phyloP scores from a whole-genome alignment of 2,329 filamentous ascomycete species.

The Chalaropsis ovoidea region DNA sequence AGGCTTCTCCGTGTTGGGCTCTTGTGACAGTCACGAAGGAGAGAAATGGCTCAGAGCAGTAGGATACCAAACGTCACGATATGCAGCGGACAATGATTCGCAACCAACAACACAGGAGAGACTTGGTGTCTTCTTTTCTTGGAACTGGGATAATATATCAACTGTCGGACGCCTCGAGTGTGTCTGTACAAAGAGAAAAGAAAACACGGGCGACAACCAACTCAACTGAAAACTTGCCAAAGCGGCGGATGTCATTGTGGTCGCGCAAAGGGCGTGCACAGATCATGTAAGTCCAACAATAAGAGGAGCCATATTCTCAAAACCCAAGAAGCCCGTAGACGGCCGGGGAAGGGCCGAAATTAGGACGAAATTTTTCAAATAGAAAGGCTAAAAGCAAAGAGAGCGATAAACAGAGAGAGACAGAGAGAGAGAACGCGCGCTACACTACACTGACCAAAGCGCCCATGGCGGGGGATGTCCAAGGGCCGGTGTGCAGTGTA shows the following conservation, averaged over 20 bases:
- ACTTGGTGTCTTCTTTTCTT: not conserved
- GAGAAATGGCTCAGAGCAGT: not conserved
- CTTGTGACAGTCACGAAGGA: not conserved
- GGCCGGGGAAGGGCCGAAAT: slow-evolving; percentile 15
- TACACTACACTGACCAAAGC: not conserved
- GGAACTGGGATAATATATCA: not conserved
- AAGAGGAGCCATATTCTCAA: slow-evolving; percentile 10
- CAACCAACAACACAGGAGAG: not conserved
- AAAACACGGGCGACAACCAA: not conserved
- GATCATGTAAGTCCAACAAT: slow-evolving; percentile 13
- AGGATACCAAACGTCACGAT: slow-evolving; percentile 8
- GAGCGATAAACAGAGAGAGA: not conserved
- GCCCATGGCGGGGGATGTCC: not conserved
- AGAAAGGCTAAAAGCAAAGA: not conserved
- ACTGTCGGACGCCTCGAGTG: not conserved
- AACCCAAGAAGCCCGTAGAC: slow-evolving; percentile 2
- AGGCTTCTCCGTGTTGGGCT: not conserved
- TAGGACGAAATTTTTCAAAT: slow-evolving; percentile 13
- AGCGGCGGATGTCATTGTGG: not conserved
- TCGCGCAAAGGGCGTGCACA: slow-evolving; percentile 12
- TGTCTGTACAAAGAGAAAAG: not conserved
- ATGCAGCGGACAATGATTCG: not conserved
- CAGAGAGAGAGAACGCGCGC: no score
- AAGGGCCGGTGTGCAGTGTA: not conserved
- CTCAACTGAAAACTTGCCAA: not conserved